These are phyloP conservation scores for Yamadazyma dendronema DNA, from an alignment of 1,139 yeast species.

Conservation along the genomic window DNA sequence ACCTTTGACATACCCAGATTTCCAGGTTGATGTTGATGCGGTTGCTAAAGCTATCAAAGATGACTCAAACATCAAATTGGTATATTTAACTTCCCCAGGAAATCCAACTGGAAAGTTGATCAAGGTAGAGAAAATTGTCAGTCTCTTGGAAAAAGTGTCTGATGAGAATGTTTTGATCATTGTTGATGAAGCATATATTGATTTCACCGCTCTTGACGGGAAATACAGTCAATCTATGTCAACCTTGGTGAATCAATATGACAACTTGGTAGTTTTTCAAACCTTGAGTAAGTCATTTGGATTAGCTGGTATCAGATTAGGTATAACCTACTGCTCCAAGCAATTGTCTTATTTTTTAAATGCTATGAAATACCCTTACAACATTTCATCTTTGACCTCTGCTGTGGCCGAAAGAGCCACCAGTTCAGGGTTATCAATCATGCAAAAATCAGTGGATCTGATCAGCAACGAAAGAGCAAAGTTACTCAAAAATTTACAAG, in stretches of 20 bases:
- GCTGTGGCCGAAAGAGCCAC: conserved; percentile 76
- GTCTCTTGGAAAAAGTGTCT: conserved; percentile 46
- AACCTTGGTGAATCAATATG: conserved; percentile 79
- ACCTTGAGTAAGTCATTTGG: conserved; percentile 95
- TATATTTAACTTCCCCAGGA: conserved; percentile 96
- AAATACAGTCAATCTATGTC: conserved; percentile 55
- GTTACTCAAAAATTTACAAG: conserved; percentile 51
- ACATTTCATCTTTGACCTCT: conserved; percentile 81
- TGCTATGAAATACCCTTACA: conserved; percentile 94
- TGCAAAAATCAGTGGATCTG: conserved; percentile 53
- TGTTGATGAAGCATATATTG: conserved; percentile 94
- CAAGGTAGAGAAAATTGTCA: conserved; percentile 45
- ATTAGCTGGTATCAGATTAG: conserved; percentile 89
- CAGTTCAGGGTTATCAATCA: conserved; percentile 50
- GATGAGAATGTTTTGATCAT: conserved; percentile 78
- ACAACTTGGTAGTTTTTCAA: conserved; percentile 84
- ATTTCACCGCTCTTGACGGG: conserved; percentile 51
- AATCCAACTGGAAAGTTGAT: conserved; percentile 85
- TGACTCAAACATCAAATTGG: conserved; percentile 66
- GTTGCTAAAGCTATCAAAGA: conserved; percentile 49
- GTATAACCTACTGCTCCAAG: conserved; percentile 66
- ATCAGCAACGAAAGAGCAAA: conserved; percentile 56
- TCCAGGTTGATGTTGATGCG: conserved; percentile 63
- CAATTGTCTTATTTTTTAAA: conserved; percentile 68
- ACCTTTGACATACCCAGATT: conserved; percentile 56